Conservation (phyloP, 176 grass and related monocot genomes). For the Carex pumila region DNA sequence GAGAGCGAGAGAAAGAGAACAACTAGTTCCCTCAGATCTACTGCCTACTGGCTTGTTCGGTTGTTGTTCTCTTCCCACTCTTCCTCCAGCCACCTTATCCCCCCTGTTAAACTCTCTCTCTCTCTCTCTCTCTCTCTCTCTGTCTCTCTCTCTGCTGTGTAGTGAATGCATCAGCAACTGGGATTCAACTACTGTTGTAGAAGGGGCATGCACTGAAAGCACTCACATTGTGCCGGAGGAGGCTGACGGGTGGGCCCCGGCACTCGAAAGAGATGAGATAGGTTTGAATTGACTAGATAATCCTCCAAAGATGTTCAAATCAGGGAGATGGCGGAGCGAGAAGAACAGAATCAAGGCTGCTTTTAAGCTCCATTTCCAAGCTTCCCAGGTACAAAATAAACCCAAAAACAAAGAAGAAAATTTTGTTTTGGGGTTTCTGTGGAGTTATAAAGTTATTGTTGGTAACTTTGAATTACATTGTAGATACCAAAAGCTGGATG, state of each 20-base stretch:
- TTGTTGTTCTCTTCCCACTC: not conserved
- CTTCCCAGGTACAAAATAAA: slow-evolving; percentile 44
- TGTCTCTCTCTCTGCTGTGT: not conserved
- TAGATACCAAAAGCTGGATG: slow-evolving; percentile 63
- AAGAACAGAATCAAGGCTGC: slow-evolving; percentile 69
- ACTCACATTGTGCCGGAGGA: slow-evolving; percentile 26
- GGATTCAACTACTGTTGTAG: not conserved
- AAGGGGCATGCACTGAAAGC: slow-evolving; percentile 44
- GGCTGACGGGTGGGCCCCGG: not conserved
- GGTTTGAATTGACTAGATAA: slow-evolving; percentile 5
- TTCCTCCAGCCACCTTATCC: slow-evolving; percentile 19
- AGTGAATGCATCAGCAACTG: not conserved
- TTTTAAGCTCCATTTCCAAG: slow-evolving; percentile 94
- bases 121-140: slow-evolving; percentile 1
- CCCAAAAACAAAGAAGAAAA: not conserved
- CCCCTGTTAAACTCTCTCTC: not conserved
- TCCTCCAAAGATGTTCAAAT: slow-evolving; percentile 75
- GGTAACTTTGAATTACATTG: not conserved
- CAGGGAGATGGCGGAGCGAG: slow-evolving; percentile 61
- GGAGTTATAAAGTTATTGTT: not conserved
- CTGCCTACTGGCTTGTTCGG: slow-evolving; percentile 20
- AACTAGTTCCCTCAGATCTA: slow-evolving; percentile 27
- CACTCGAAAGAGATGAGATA: not conserved
- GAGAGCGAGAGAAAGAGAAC: not conserved
- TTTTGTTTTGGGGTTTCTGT: not conserved